Base-by-base conservation (phyloP, 2,329 filamentous ascomycete species). In the Cladorrhinum sp. region DNA sequence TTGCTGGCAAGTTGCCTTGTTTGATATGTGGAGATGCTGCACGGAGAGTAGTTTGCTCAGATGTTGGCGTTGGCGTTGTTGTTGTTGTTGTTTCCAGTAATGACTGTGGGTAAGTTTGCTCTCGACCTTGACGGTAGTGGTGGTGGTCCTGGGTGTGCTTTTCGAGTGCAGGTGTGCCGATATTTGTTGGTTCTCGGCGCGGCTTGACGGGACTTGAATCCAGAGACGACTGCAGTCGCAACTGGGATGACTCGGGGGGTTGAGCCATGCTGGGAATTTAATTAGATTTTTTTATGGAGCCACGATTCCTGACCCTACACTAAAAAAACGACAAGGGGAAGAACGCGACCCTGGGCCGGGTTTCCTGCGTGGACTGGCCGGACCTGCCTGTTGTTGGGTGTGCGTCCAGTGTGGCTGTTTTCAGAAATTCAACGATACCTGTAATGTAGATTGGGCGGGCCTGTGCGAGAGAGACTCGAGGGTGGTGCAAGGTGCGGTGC, bases 231-330 rank as follows among this genome's bases (percentile, higher is more conserved):
- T 62, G 65, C 58, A 61, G 66, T 65, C 64, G 65, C 62, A 66
- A 65, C 63, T 60, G 63, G 62, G 55, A 64, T 62, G 63, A 60
- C 56, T 65, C 66, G 62, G 66, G 62, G 63, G 65, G 67, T 71
- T 72, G 73, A 71, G 71, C 72, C 73, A 74, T 73, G 68, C 61
- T 72, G 70, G 71, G 70, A 70, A 71, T 73, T 75, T 73, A 74
- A 74, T 75, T 74, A 72, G 71, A 70, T 66, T 70, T 71, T 73
- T 73, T 72, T 73, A 73, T 73, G 72, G 72, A 73, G 71, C 71
- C 73, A 71, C 68, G 69, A 73, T 73, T 72, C 68, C 68, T 67
- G 64, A 66, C 67, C 60, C 59, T 60, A 63, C 51, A 45, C 41
- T 45, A 67, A 66, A 69, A 66, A 69, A 69, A 63, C 52, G 66